Base-by-base conservation (phyloP, 495 filamentous ascomycete genomes). In the Neohortaea acidophila region DNA sequence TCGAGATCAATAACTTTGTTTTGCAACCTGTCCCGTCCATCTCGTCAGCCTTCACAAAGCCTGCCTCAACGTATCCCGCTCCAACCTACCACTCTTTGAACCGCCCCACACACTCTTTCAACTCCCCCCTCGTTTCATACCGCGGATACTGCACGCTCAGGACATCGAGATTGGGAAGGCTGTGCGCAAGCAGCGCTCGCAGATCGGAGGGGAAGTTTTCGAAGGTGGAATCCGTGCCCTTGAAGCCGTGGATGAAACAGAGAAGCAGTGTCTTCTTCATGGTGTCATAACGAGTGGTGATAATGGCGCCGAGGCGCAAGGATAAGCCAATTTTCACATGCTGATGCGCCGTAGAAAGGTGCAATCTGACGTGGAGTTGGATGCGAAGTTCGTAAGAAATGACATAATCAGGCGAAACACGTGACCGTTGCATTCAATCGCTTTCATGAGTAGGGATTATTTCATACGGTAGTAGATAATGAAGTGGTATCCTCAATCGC, bases 211-310 rank as follows among this genome's bases (percentile, higher is more conserved):
- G 78, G 49, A 91, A 91, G 33, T 60, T 63, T 24, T 68, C 73
- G 45, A 97, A 97, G 38, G 89, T 97, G 49, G 82, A 69, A 51
- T 94, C 84, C 51, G 71, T 79, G 47, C 87, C 89, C 75, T 96
- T 93, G 71, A 97, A 97, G 36, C 89, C 89, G 58, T 97, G 89
- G 35, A 96, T 85, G 60, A 94, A 96, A 54, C 80, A 83, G 36
- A 97, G 62, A 9, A 97, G 62, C 21, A 97, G 63, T 46, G 81
- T 94, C 59, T 85, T 93, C 63, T 77, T 84, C 79, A 84, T 92
- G 38, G 56, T 73, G 59, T n/a, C n/a, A n/a, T n/a, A n/a, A n/a
- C n/a, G n/a, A n/a, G n/a, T n/a, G n/a, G n/a, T n/a, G n/a, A n/a
- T n/a, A n/a, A n/a, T n/a, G n/a, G n/a, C n/a, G n/a, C n/a, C n/a